Conservation (phyloP, 495 filamentous ascomycete species). For the Chaetomium cochliodes region DNA sequence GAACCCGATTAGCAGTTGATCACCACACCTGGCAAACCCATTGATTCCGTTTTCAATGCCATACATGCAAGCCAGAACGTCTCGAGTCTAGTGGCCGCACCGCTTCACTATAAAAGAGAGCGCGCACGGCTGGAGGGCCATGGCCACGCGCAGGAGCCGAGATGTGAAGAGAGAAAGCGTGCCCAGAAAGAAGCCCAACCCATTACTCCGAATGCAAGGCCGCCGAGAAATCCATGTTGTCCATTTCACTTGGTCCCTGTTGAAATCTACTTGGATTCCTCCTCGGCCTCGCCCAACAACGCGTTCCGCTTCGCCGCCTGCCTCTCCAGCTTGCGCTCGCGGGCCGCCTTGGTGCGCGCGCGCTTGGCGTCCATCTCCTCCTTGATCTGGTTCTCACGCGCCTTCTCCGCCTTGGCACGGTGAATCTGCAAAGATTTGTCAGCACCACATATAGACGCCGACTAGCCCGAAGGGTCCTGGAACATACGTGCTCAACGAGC, state of each 20-base stretch:
- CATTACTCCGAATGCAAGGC: constrained; percentile 57
- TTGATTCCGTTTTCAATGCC: constrained; percentile 58
- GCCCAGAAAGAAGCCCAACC: constrained; percentile 55
- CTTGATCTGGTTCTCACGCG: constrained; percentile 89
- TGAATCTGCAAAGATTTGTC: constrained; percentile 69
- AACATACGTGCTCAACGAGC: constrained; percentile 97
- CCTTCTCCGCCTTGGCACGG: constrained; percentile 98
- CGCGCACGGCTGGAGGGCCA: constrained; percentile 26
- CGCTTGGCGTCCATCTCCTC: constrained; percentile 99
- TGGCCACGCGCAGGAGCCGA: constrained; percentile 31
- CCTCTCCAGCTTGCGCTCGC: constrained; percentile 92
- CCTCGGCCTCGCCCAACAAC: constrained; percentile 70
- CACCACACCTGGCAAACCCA: constrained; percentile 44
- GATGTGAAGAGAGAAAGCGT: constrained; percentile 44
- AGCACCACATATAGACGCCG: constrained; percentile 11
- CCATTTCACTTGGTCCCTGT: constrained; percentile 37
- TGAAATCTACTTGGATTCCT: constrained; percentile 50
- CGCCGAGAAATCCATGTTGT: constrained; percentile 45
- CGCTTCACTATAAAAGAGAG: constrained; percentile 25
- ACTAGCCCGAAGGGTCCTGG: background rate
- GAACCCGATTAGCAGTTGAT: background rate
- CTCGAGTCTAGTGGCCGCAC: constrained; percentile 30
- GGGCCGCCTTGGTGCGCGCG: constrained; percentile 98
- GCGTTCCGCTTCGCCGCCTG: constrained; percentile 84
- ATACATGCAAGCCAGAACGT: constrained; percentile 46